A percentile compares a stretch with the other conserved stretches of the same genome.
Evolutionary conservation across 345 rosid species (phyloP).

Genomic region (Carallia brachiata): DNA sequence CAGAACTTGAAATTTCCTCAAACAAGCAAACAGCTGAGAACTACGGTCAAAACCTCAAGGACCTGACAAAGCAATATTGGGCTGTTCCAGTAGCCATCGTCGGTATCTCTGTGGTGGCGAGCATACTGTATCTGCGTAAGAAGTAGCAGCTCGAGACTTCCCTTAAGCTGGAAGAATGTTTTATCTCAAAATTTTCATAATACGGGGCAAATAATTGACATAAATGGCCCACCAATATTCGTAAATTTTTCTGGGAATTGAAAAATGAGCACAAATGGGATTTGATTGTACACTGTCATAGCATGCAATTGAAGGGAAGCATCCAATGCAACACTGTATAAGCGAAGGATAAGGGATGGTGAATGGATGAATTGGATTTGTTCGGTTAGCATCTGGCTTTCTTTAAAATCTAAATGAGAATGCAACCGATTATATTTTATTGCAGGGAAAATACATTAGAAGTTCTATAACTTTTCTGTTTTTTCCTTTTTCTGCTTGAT

Average conservation of each 20-base stretch:
- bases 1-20: slow-evolving; percentile 61
- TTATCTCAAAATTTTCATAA: slow-evolving; percentile 19
- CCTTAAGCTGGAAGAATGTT: background rate
- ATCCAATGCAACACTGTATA: too few relatives aligned
- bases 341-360: too few relatives aligned
- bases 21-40: slow-evolving; percentile 30
- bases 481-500: too few relatives aligned
- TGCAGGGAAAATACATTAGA: too few relatives aligned
- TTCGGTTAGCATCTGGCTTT: too few relatives aligned
- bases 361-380: too few relatives aligned
- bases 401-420: too few relatives aligned
- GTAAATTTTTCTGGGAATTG: background rate
- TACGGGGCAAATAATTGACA: slow-evolving; percentile 7
- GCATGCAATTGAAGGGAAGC: too few relatives aligned
- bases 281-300: too few relatives aligned
- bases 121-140: slow-evolving; percentile 59
- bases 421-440: too few relatives aligned
- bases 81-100: slow-evolving; percentile 53
- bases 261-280: too few relatives aligned
- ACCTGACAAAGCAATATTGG: slow-evolving; percentile 68
- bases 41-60: slow-evolving; percentile 39
- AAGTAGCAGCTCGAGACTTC: slow-evolving; percentile 29
- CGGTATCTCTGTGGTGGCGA: slow-evolving; percentile 59
- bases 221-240: slow-evolving; percentile 4
- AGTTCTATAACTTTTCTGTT: too few relatives aligned